A percentile compares a stretch with the other conserved stretches of the same genome.
Evolutionary conservation across 2,329 filamentous ascomycete genomes (phyloP).

Genomic region (Diplocarpon rosae): DNA sequence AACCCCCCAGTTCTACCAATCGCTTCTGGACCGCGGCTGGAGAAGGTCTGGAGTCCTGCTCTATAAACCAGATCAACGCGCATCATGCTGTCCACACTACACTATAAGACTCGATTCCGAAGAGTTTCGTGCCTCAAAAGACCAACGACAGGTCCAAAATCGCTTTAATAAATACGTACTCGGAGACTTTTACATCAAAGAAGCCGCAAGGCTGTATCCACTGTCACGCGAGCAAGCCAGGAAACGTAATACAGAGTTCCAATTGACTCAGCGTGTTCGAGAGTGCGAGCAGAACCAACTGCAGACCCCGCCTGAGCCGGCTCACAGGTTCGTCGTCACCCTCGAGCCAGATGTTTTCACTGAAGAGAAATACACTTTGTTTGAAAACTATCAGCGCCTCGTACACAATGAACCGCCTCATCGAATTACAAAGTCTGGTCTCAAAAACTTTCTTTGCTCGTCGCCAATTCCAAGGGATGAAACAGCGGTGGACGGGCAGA

Average conservation of each 20-base stretch:
- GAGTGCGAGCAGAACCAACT: constrained; percentile 43
- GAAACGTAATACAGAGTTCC: constrained; percentile 55
- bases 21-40: constrained; percentile 65
- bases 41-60: constrained; percentile 60
- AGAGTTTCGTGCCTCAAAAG: constrained; percentile 53
- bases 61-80: constrained; percentile 67
- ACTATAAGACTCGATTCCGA: constrained; percentile 62
- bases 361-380: constrained; percentile 64
- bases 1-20: constrained; percentile 58
- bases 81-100: constrained; percentile 88
- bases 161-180: constrained; percentile 63
- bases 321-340: constrained; percentile 56
- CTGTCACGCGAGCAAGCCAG: constrained; percentile 54
- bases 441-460: constrained; percentile 61
- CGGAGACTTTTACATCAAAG: constrained; percentile 55
- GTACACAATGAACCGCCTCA: constrained; percentile 57
- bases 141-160: constrained; percentile 67
- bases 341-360: constrained; percentile 62
- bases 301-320: constrained; percentile 49
- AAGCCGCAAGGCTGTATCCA: constrained; percentile 53
- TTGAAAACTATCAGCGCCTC: constrained; percentile 61
- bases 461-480: constrained; percentile 47
- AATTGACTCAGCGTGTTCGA: constrained; percentile 55
- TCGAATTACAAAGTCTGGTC: constrained; percentile 49
- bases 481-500: constrained; percentile 40